phyloP scores from a whole-genome alignment of 202 grass and related monocot genomes.

The Setaria viridis region DNA sequence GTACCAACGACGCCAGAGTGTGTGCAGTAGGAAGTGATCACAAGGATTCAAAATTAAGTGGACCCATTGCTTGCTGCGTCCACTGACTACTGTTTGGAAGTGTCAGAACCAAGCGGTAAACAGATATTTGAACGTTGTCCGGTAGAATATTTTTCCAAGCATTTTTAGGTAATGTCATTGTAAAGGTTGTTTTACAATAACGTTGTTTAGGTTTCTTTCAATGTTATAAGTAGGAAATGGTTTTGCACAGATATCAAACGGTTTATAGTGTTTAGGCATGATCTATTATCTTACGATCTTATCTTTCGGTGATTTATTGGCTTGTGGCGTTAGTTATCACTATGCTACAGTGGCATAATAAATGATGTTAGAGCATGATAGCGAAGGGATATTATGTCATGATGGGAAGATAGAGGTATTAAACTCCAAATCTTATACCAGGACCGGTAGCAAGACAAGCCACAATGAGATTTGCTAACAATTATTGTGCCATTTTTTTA shows the following conservation, averaged over 20 bases:
- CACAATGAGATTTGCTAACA: no score
- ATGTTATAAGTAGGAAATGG: not conserved
- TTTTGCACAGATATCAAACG: not conserved
- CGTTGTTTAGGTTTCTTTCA: not conserved
- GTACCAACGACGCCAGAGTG: not conserved
- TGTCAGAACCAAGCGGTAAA: not conserved
- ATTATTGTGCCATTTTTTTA: no score
- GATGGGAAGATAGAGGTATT: not conserved
- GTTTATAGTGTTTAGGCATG: not conserved
- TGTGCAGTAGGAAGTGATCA: not conserved
- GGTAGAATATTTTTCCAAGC: not conserved
- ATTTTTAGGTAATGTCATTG: not conserved
- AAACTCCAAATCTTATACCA: not conserved
- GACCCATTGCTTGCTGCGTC: not conserved
- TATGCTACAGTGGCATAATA: no score
- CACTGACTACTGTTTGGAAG: not conserved
- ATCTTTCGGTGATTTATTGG: not conserved
- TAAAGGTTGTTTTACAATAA: not conserved
- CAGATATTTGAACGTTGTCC: not conserved
- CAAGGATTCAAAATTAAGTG: conserved; percentile 16
- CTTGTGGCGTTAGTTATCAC: not conserved
- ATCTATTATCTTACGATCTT: not conserved
- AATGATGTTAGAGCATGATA: not conserved
- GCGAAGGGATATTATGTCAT: not conserved
- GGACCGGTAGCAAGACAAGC: no score